Base-by-base conservation (phyloP, 352 stramenopile species). In the Phytophthora rubi region DNA sequence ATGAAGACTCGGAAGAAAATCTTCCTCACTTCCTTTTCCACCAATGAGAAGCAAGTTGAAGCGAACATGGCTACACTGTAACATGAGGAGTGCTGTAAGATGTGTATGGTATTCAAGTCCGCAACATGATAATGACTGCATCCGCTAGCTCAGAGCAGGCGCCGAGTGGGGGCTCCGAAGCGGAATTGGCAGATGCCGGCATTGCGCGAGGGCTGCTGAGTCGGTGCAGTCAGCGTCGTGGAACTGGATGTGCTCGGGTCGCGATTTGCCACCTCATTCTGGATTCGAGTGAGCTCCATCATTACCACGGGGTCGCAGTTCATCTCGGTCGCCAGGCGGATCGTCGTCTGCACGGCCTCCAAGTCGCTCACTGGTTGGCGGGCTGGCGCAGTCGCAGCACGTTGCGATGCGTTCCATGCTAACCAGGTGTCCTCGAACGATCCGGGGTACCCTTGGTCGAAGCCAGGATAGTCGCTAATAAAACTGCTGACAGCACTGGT, bases 281-380 rank as follows among this genome's bases (percentile, higher is more conserved):
- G 74, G 56, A 92, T 88, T 2, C 83, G 78, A 42, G 77, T 82
- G n/a, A 92, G 73, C 54, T 90, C 82, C 42, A 84, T 37, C 26
- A 89, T 54, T 12, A 87, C 86, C 35, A 71, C 59, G 3, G 80
- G 57, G 35, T 90, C 80, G 65, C 80, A 89, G 55, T 87, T 86
- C 85, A 89, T 90, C 54, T 90, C 83, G 16, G 69, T 78, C 5
- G 83, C 80, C 23, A 93, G 70, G 13, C 76, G 83, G 44, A 93
- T 82, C 32, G 87, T 85, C 6, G 78, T 89, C 61, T 90, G 80
- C 16, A 93, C 60, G 7, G 85, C 85, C 48, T 84, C 75, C 23
- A 89, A 49, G 54, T 92, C 83, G 32, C 80, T 81, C 5, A 71
- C 73, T 32, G 60, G 60, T 10, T 80, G 80, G 1, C 64, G 61